These are phyloP conservation scores for Trichoderma sp. DNA, from an alignment of 2,329 filamentous ascomycete species.

Conservation along the genomic window DNA sequence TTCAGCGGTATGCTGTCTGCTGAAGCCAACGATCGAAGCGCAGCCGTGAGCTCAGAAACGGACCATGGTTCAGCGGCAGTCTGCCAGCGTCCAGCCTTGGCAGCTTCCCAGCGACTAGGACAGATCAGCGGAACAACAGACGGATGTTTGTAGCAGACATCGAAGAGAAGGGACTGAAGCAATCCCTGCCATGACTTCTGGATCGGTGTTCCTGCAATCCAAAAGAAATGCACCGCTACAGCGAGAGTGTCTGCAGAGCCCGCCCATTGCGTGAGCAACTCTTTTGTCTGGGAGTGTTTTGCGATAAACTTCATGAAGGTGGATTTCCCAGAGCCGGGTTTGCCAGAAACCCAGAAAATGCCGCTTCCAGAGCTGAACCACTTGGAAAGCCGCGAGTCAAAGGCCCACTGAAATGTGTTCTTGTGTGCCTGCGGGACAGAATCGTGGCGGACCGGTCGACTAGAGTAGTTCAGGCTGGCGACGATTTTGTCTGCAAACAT, in stretches of 20 bases:
- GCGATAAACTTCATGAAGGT: background rate
- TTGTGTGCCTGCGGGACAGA: background rate
- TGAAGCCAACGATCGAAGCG: background rate
- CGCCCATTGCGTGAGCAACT: background rate
- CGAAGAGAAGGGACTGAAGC: slow-evolving; percentile 19
- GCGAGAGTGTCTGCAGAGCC: background rate
- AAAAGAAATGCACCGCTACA: slow-evolving; percentile 20
- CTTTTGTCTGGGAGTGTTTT: background rate
- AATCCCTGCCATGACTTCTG: slow-evolving; percentile 24
- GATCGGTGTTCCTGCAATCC: slow-evolving; percentile 21
- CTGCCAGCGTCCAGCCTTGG: background rate
- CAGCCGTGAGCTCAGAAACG: background rate
- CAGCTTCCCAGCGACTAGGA: background rate
- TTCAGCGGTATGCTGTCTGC: background rate
- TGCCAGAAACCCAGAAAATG: background rate
- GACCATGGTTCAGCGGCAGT: background rate
- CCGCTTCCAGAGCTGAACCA: background rate
- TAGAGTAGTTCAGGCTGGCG: background rate
- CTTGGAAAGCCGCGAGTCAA: background rate
- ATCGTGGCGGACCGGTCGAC: background rate
- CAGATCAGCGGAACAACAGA: background rate
- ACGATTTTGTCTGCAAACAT: background rate
- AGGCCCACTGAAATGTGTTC: background rate
- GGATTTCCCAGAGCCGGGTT: background rate
- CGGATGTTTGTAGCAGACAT: slow-evolving; percentile 16